Percentiles rank a stretch among this genome's conserved stretches.
phyloP scores from a whole-genome alignment of 2,329 filamentous ascomycete species.

The Calonectria naviculata region DNA sequence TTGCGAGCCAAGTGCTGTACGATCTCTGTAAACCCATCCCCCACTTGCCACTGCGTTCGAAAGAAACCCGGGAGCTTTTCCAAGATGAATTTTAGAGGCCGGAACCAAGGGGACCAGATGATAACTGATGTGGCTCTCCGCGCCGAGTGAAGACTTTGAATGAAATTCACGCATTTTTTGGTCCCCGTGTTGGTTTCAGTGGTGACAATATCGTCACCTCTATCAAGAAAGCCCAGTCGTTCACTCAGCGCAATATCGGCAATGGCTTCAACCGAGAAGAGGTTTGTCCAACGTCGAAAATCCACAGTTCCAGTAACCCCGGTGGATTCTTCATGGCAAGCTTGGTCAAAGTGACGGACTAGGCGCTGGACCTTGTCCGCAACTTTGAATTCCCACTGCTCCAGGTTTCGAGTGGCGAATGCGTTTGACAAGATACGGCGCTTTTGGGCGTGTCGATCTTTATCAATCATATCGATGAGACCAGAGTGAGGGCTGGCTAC shows the following conservation, averaged over 20 bases:
- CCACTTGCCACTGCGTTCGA: slow-evolving; percentile 24
- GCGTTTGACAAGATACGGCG: not conserved
- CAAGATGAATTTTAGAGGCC: slow-evolving; percentile 55
- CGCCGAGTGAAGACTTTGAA: slow-evolving; percentile 61
- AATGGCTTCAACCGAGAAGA: not conserved
- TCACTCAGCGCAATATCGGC: not conserved
- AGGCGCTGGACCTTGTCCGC: not conserved
- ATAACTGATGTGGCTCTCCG: slow-evolving; percentile 60
- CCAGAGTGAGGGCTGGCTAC: not conserved
- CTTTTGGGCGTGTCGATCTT: not conserved
- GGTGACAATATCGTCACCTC: not conserved
- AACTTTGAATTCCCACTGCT: not conserved
- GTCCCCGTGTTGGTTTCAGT: not conserved
- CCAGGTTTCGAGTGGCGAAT: not conserved
- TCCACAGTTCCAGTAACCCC: not conserved
- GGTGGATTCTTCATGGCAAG: not conserved
- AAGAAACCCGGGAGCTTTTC: slow-evolving; percentile 57
- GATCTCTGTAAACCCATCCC: slow-evolving; percentile 52
- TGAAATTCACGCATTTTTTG: slow-evolving; percentile 52
- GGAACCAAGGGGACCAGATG: slow-evolving; percentile 64
- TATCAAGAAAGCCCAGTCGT: not conserved
- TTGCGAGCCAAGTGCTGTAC: slow-evolving; percentile 51
- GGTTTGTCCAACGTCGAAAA: not conserved
- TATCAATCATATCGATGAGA: not conserved
- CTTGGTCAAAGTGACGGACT: not conserved